Evolutionary conservation across 108 stramenopile genomes (phyloP), one percentile per base, ranked within the genome.

Genomic region (Mediolabrus comicus): DNA sequence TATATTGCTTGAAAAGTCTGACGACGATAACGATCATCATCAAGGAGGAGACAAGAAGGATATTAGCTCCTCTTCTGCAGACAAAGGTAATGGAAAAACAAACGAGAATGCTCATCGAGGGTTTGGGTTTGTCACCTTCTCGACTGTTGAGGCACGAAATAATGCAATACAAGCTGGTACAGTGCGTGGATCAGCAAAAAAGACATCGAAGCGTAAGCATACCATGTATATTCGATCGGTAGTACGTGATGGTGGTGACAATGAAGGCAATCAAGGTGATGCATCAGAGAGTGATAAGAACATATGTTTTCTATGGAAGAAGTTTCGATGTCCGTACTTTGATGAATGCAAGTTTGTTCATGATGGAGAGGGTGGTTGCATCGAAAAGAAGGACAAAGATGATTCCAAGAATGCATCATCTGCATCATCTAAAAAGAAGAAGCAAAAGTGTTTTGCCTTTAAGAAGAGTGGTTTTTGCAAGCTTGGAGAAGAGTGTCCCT

Each of bases 341-440:
- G 74, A 87, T 27, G 59, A 57, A 5, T 93, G 92, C 43, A 93
- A 89, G 62, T 93, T 93, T 69, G 52, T 54, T 14, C 92, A 93
- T 43, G 58, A 33, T n/a, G 92, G 92, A 24, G 75, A 73, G 19
- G 92, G 92, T 17, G 81, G 86, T 0, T 89, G 86, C 54, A 16
- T 71, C 17, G 35, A n/a, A 2, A 34, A 29, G 27, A 59, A 76
- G 24, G 65, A 57, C 16, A 59, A 76, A 30, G 65, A 57, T 25
- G 51, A 75, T 26, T 19, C 31, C n/a, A 41, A 22, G 32, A 64
- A 22, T 19, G 59, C 33, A 25, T 26, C 19, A 54, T 33, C 29
- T 57, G 5, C 24, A 41, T 11, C 54, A 3, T 14, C 16, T 14
- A 73, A 68, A 41, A 71, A 78, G 67, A 67, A 69, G n/a, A 79